Percentiles rank a stretch among this genome's conserved stretches.
Evolutionary conservation across 345 rosid genomes (phyloP).

Genomic region (Aquilaria sinensis): DNA sequence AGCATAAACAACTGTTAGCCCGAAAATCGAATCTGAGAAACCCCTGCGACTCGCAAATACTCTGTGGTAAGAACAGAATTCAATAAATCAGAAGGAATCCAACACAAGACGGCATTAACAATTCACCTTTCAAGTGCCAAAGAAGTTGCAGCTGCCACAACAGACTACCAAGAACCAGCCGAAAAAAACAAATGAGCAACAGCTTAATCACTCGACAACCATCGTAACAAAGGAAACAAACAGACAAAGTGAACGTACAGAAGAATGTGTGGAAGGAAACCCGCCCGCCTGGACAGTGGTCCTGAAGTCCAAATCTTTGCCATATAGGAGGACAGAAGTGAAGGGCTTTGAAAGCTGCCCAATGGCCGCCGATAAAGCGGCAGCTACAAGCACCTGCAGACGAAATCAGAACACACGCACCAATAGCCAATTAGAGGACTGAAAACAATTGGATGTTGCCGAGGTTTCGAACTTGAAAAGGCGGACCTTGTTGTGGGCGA

Average conservation of each 20-base stretch:
- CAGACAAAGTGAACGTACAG: slow-evolving; percentile 25
- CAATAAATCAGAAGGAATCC: not conserved
- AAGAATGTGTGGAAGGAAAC: slow-evolving; percentile 93
- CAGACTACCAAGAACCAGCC: slow-evolving; percentile 37
- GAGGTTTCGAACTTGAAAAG: not conserved
- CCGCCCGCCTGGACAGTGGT: slow-evolving; percentile 71
- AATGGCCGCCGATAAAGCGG: slow-evolving; percentile 61
- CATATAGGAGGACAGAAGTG: slow-evolving; percentile 50
- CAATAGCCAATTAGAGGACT: not conserved
- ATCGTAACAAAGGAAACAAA: not conserved
- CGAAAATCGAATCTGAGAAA: slow-evolving; percentile 76
- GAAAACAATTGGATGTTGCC: not conserved
- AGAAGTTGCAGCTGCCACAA: slow-evolving; percentile 76
- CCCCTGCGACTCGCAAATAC: slow-evolving; percentile 42
- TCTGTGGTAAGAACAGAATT: not conserved
- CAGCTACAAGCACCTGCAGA: slow-evolving; percentile 67
- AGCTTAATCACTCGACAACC: not conserved
- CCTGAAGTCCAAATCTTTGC: slow-evolving; percentile 53
- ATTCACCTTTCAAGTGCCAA: slow-evolving; percentile 80
- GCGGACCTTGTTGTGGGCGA: slow-evolving; percentile 65
- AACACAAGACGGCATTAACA: not conserved
- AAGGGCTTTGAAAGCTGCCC: slow-evolving; percentile 88
- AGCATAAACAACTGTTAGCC: slow-evolving; percentile 72
- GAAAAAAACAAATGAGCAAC: not conserved
- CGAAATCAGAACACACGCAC: not conserved